Percentiles rank a stretch among this genome's conserved stretches.
phyloP scores from a whole-genome alignment of 345 rosid species.

The Aurinia saxatilis region DNA sequence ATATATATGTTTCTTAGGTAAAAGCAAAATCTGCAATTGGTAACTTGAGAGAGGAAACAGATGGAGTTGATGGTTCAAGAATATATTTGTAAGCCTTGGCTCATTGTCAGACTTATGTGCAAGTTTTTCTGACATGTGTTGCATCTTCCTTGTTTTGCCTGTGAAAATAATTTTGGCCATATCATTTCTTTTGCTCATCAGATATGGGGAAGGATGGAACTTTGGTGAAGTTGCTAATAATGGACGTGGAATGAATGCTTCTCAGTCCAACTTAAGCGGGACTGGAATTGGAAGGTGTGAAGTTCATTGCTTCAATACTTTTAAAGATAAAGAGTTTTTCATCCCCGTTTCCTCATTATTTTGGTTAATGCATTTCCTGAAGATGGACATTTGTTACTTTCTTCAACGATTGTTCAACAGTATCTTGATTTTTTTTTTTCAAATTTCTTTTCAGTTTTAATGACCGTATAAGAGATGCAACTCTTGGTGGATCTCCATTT shows the following conservation, averaged over 20 bases:
- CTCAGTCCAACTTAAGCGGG: constrained; percentile 68
- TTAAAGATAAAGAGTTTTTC: background rate
- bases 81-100: constrained; percentile 60
- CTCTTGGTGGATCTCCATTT: constrained; percentile 98
- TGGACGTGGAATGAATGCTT: constrained; percentile 88
- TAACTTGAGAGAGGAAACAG: constrained; percentile 52
- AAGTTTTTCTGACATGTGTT: background rate
- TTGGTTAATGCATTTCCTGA: background rate
- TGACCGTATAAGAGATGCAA: constrained; percentile 94
- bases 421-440: constrained; percentile 4
- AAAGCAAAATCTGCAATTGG: constrained; percentile 63
- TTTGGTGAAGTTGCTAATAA: constrained; percentile 97
- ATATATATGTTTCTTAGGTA: constrained; percentile 37
- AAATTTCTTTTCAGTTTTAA: constrained; percentile 60
- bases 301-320: background rate
- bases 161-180: background rate
- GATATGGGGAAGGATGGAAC: constrained; percentile 99
- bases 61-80: constrained; percentile 83
- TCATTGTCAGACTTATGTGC: background rate
- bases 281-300: constrained; percentile 87
- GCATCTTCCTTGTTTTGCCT: background rate
- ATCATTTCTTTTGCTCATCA: constrained; percentile 19
- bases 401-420: background rate
- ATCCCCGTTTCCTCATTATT: background rate
- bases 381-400: background rate